These are phyloP conservation scores for Pistacia integerrima DNA, from an alignment of 345 rosid species.

Conservation along the genomic window DNA sequence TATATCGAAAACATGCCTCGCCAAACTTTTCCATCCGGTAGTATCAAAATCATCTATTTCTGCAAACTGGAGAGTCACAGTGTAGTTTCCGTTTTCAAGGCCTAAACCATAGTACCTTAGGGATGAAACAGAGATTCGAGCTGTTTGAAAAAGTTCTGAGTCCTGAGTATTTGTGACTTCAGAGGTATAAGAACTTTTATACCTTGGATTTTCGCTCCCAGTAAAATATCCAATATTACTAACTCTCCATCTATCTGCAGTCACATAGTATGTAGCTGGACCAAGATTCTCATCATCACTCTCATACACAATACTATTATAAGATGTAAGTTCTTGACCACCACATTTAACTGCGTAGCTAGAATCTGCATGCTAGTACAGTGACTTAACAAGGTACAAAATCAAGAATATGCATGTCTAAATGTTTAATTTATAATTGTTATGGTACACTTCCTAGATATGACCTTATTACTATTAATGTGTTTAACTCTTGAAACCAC, in stretches of 20 bases:
- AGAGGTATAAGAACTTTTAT: constrained; percentile 26
- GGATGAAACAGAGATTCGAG: background rate
- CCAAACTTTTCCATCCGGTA: constrained; percentile 43
- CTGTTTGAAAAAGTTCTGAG: constrained; percentile 50
- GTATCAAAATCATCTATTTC: constrained; percentile 32
- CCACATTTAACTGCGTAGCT: constrained; percentile 62
- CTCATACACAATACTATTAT: constrained; percentile 41
- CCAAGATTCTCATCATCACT: constrained; percentile 13
- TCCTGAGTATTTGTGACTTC: constrained; percentile 40
- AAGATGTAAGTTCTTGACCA: constrained; percentile 52
- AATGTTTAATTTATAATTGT: background rate
- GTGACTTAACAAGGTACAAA: background rate
- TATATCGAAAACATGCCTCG: constrained; percentile 52
- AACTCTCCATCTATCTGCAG: constrained; percentile 45
- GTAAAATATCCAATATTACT: constrained; percentile 45
- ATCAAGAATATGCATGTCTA: background rate
- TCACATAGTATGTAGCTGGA: constrained; percentile 55
- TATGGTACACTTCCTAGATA: background rate
- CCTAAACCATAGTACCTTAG: too few relatives aligned
- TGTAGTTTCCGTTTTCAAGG: too few relatives aligned
- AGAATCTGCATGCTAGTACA: constrained; percentile 42
- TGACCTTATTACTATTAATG: background rate
- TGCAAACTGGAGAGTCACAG: constrained; percentile 41
- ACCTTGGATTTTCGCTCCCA: constrained; percentile 29
- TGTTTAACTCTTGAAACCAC: background rate